Conservation (phyloP, 129 eudicot species). For the Flaveria bidentis region DNA sequence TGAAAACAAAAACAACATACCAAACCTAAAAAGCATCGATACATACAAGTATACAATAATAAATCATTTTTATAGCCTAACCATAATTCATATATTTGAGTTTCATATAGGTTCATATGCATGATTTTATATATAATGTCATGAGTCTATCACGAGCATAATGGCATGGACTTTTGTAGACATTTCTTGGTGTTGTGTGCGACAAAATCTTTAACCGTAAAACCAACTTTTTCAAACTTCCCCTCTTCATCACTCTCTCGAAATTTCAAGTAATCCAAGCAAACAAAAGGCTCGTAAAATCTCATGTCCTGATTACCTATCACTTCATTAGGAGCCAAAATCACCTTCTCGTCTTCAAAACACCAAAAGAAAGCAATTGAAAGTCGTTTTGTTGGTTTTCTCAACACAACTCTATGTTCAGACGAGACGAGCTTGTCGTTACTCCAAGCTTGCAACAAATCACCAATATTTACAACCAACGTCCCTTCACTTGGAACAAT, state of each 20-base stretch:
- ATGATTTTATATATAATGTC: background rate
- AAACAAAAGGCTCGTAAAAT: conserved; percentile 61
- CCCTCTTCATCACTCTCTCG: conserved; percentile 71
- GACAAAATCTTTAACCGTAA: conserved; percentile 70
- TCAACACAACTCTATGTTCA: conserved; percentile 69
- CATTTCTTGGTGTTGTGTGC: conserved; percentile 15
- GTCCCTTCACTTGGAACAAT: conserved; percentile 65
- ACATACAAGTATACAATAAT: conserved; percentile 15
- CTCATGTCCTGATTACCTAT: conserved; percentile 42
- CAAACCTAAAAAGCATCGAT: conserved; percentile 2
- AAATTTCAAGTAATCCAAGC: conserved; percentile 61
- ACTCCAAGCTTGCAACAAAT: conserved; percentile 86
- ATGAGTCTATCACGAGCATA: background rate
- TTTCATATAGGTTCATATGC: background rate
- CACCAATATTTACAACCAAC: conserved; percentile 71
- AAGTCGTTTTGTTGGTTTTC: conserved; percentile 46
- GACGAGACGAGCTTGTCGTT: conserved; percentile 64
- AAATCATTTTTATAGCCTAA: background rate
- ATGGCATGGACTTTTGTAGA: background rate
- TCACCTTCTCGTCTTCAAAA: conserved; percentile 80
- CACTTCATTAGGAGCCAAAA: conserved; percentile 62
- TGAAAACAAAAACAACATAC: background rate
- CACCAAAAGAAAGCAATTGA: conserved; percentile 84
- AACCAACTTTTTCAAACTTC: conserved; percentile 74
- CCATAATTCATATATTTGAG: background rate